phyloP scores from a whole-genome alignment of 2,329 filamentous ascomycete species.

The Penicillium brasilianum region DNA sequence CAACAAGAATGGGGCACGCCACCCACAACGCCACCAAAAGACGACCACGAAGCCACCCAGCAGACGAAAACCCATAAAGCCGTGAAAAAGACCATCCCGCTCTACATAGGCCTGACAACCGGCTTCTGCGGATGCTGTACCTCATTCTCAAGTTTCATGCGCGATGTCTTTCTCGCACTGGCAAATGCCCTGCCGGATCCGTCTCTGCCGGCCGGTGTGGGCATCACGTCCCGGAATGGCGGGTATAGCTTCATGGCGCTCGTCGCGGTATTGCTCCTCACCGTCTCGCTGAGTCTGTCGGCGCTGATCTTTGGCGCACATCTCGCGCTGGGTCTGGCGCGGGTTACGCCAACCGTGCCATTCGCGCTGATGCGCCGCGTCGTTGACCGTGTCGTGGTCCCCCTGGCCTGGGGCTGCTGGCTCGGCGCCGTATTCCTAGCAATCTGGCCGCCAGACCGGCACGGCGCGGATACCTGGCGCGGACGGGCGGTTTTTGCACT shows the following conservation, averaged over 20 bases:
- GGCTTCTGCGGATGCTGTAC: slow-evolving; percentile 91
- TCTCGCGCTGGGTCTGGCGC: slow-evolving; percentile 67
- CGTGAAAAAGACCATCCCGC: slow-evolving; percentile 81
- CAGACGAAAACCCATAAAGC: slow-evolving; percentile 60
- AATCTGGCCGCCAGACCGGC: slow-evolving; percentile 69
- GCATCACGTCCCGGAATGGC: slow-evolving; percentile 61
- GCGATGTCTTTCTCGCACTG: slow-evolving; percentile 78
- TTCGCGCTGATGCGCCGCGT: slow-evolving; percentile 62
- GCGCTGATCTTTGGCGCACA: slow-evolving; percentile 77
- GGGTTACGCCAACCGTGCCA: slow-evolving; percentile 64
- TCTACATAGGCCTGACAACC: slow-evolving; percentile 84
- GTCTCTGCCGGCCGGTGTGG: slow-evolving; percentile 43
- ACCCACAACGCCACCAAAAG: slow-evolving; percentile 34
- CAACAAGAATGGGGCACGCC: slow-evolving; percentile 64
- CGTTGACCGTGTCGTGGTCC: slow-evolving; percentile 66
- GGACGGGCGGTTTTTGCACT: slow-evolving; percentile 75
- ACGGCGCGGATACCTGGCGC: slow-evolving; percentile 67
- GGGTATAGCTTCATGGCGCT: slow-evolving; percentile 86
- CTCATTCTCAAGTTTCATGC: slow-evolving; percentile 84
- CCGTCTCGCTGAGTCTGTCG: slow-evolving; percentile 70
- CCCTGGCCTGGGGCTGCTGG: slow-evolving; percentile 77
- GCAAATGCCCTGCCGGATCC: slow-evolving; percentile 72
- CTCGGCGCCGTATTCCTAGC: slow-evolving; percentile 74
- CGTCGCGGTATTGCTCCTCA: slow-evolving; percentile 74
- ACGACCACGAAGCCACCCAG: slow-evolving; percentile 36